Conservation (phyloP, 2,329 filamentous ascomycete genomes). For the Penicillium glabrum region DNA sequence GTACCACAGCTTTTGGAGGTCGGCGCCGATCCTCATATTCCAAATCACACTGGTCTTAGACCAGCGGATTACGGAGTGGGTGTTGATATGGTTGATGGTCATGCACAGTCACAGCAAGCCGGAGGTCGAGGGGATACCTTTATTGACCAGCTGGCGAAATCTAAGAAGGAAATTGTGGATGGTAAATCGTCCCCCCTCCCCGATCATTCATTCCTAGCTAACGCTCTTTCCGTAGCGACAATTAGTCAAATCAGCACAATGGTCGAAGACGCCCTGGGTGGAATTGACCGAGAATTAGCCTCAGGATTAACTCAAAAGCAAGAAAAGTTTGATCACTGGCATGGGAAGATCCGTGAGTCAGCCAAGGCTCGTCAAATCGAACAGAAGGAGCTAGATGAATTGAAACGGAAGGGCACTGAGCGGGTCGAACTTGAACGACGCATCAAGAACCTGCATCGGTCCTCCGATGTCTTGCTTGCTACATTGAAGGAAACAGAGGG, state of each 20-base stretch:
- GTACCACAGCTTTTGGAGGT: constrained; percentile 97
- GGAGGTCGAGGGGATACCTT: constrained; percentile 46
- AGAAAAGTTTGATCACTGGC: constrained; percentile 75
- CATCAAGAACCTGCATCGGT: constrained; percentile 74
- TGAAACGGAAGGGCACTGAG: constrained; percentile 66
- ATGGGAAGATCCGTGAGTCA: constrained; percentile 75
- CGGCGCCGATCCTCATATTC: constrained; percentile 86
- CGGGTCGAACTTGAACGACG: constrained; percentile 66
- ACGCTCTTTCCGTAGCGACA: constrained; percentile 33
- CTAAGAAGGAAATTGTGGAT: constrained; percentile 47
- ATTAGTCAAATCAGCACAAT: constrained; percentile 52
- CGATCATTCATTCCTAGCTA: constrained; percentile 29
- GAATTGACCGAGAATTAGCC: constrained; percentile 77
- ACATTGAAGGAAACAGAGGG: constrained; percentile 50
- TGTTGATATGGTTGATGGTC: constrained; percentile 57
- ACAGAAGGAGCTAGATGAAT: constrained; percentile 68
- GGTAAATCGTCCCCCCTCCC: constrained; percentile 29
- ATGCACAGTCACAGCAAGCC: constrained; percentile 47
- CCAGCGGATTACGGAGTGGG: constrained; percentile 95
- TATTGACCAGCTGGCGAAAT: constrained; percentile 45
- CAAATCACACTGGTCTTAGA: constrained; percentile 83
- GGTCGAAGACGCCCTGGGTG: constrained; percentile 77
- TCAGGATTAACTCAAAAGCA: constrained; percentile 82
- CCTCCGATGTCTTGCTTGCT: constrained; percentile 68
- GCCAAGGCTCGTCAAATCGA: constrained; percentile 77